These are phyloP conservation scores for Fagopyrum homotropicum DNA, from an alignment of 148 eudicot species.

Conservation along the genomic window DNA sequence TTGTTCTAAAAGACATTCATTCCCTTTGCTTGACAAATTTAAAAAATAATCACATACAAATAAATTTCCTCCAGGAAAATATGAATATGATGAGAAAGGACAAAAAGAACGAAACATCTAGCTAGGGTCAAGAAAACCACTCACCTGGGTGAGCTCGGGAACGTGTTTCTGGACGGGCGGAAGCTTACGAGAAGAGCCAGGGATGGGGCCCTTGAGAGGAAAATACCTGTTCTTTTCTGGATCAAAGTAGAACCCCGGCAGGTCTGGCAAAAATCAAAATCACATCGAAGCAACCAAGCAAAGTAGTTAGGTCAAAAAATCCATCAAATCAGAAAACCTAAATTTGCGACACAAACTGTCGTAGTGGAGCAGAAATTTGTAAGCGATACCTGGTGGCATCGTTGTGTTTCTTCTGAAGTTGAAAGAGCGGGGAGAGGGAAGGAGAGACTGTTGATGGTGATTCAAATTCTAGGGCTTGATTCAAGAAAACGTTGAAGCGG, in stretches of 20 bases:
- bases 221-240: conserved; percentile 68
- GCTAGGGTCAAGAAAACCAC: background rate
- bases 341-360: background rate
- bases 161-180: conserved; percentile 15
- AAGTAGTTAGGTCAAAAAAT: conserved; percentile 4
- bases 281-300: conserved; percentile 2
- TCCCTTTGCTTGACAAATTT: background rate
- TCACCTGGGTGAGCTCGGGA: conserved; percentile 14
- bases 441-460: conserved; percentile 1
- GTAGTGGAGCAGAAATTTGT: background rate
- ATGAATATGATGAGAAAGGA: background rate
- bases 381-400: conserved; percentile 2
- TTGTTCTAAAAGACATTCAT: background rate
- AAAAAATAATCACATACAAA: background rate
- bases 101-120: too few relatives aligned
- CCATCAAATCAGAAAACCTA: background rate
- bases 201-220: conserved; percentile 57
- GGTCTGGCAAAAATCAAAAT: conserved; percentile 29
- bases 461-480: conserved; percentile 9
- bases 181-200: conserved; percentile 45
- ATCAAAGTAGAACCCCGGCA: conserved; percentile 72
- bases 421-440: conserved; percentile 2
- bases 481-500: background rate
- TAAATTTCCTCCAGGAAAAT: background rate
- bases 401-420: background rate